Evolutionary conservation across 2,329 filamentous ascomycete species (phyloP), one percentile per base, ranked within the genome.

Genomic region (Talaromyces sp.): DNA sequence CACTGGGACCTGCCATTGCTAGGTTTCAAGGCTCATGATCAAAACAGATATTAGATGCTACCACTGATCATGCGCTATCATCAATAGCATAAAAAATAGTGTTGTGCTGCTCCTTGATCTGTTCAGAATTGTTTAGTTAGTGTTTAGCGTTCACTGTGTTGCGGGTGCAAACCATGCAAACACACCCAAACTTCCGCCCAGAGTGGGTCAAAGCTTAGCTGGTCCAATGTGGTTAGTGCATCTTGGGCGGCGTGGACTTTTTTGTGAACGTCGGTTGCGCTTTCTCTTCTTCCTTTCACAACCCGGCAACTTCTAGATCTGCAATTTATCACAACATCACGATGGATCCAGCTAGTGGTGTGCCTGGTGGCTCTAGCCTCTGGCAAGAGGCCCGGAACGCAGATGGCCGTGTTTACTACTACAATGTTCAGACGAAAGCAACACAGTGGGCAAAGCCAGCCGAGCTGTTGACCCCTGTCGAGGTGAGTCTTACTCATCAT

Each of bases 381-480:
- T 97, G 93, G 93, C 89, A 91, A 77, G 91, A 95, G 77, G 89
- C 91, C 71, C 89, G 88, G 71, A 91, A 90, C 70, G 81, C 88
- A 2, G 93, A 97, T 74, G 94, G 93, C 69, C 88, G 91, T 70
- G 84, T 88, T 56, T 99, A 99, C 78, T 99, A 96, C 78, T 96
- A 93, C 83, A 96, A 99, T 76, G 81, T 88, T 13, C 80, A 87
- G 67, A 97, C 93, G 17, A 96, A 96, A 76, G 87, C 85, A 68
- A 98, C 95, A 36, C 90, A 93, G 85, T 99, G 95, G 95, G 89
- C 88, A 47, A 98, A 97, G 81, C 96, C 95, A 3, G 86, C 91
- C 74, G 95, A 96, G 54, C 83, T 96, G 79, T 93, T 96, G 91
- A 89, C 86, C 25, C 86, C 88, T 6, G 87, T 89, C 61, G 93